Base-by-base conservation (phyloP, 2,329 filamentous ascomycete species). In the Amylocarpus encephaloides region DNA sequence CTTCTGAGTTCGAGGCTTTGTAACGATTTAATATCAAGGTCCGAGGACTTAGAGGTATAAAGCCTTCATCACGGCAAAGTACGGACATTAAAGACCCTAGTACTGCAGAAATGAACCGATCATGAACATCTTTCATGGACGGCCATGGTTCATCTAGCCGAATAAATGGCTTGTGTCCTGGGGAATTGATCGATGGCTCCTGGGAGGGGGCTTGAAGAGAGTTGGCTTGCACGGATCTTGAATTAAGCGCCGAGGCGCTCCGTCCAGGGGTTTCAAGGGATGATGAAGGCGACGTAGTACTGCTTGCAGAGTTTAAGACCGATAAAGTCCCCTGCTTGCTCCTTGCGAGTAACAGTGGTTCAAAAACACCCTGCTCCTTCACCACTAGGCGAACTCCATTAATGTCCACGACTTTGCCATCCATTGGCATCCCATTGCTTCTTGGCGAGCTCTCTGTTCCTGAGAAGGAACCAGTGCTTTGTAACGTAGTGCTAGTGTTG, bases 31-130 rank as follows among this genome's bases (percentile, higher is more conserved):
- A 50, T 43, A 66, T 57, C 48, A 67, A 50, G 34, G 65, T 67
- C 44, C 64, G 60, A 13, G 65, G 60, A 54, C 66, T 67, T 22
- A 67, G 51, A 30, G 64, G 63, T 43, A 67, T 58, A 41, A 60
- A 64, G 13, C 56, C 55, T 39, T 64, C 54, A 39, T 64, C 62
- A 41, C 57, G 60, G 48, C 64, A 66, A 43, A 67, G 63, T 43
- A 59, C 55, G 53, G 61, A 64, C 2, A 62, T 53, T 22, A 67
- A 51, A 16, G 63, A 63, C 16, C 59, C 60, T 26, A 66, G 59
- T 16, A 66, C 62, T 11, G 66, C 60, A 41, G 66, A 65, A 42
- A 67, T 61, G 35, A 67, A 66, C 13, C 56, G 52, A 43, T 66
- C 64, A 46, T 67, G 62, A 5, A 67, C 57, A 29, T 63, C 58